Evolutionary conservation across 2,329 filamentous ascomycete genomes (phyloP).

Genomic region (Cryphonectria parasitica): DNA sequence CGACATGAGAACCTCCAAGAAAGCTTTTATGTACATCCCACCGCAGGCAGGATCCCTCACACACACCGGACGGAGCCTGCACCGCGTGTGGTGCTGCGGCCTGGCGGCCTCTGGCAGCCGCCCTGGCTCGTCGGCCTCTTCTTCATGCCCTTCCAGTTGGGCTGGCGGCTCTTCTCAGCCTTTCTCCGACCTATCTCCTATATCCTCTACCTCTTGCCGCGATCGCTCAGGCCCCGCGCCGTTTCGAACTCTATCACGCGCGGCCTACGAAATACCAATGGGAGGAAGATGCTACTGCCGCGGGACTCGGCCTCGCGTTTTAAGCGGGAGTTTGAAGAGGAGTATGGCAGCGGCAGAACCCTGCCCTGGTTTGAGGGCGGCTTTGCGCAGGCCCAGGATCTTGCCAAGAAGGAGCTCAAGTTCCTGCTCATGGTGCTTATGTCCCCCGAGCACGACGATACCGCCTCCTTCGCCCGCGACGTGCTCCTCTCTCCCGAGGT

Average conservation of each 20-base stretch:
- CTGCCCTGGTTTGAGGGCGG: conserved; percentile 85
- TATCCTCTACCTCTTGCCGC: conserved; percentile 79
- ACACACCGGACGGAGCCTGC: conserved; percentile 64
- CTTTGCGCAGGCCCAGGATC: conserved; percentile 88
- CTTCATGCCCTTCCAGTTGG: conserved; percentile 74
- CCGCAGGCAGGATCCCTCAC: conserved; percentile 38
- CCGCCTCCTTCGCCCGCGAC: conserved; percentile 76
- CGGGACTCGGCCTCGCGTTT: conserved; percentile 88
- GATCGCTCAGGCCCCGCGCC: conserved; percentile 59
- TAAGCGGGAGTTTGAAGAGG: conserved; percentile 91
- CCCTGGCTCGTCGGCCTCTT: conserved; percentile 78
- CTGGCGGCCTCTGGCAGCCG: conserved; percentile 68
- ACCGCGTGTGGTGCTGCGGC: conserved; percentile 81
- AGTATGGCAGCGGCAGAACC: conserved; percentile 70
- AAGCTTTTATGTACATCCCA: conserved; percentile 49
- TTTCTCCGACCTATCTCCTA: conserved; percentile 75
- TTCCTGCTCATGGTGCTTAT: conserved; percentile 87
- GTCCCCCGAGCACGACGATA: conserved; percentile 95
- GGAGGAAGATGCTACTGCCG: conserved; percentile 77
- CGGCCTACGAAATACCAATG: conserved; percentile 64
- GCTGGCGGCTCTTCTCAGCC: conserved; percentile 72
- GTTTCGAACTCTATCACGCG: conserved; percentile 57
- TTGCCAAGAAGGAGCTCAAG: conserved; percentile 87
- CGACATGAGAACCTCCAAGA: conserved; percentile 77
- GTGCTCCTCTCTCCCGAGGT: conserved; percentile 80